These are phyloP conservation scores for Ophiognomonia clavigignenti-juglandacearum DNA, from an alignment of 2,329 filamentous ascomycete genomes.

Conservation along the genomic window DNA sequence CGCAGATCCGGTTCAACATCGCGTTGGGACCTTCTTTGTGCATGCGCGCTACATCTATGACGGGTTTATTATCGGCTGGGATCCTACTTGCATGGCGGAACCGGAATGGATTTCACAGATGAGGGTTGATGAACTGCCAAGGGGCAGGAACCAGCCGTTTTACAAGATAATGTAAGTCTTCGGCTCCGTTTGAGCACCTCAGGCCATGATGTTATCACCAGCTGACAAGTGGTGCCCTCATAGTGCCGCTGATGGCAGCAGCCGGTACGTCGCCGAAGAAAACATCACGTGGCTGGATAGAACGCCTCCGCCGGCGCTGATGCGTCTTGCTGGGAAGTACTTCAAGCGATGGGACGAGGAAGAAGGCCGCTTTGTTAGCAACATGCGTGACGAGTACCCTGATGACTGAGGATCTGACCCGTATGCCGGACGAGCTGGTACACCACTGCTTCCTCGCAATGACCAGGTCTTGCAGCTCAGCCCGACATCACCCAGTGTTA, in stretches of 20 bases:
- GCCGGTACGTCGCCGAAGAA: conserved; percentile 64
- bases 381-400: conserved; percentile 61
- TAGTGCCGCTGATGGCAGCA: conserved; percentile 51
- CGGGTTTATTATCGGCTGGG: conserved; percentile 63
- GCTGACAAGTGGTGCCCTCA: background rate
- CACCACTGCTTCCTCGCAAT: too few species aligned
- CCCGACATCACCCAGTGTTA: too few species aligned
- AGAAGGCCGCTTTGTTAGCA: conserved; percentile 53
- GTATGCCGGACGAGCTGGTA: too few species aligned
- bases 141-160: conserved; percentile 58
- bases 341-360: conserved; percentile 59
- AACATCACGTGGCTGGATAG: conserved; percentile 48
- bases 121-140: conserved; percentile 51
- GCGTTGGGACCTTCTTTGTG: conserved; percentile 54
- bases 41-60: conserved; percentile 58
- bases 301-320: conserved; percentile 38
- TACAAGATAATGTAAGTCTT: conserved; percentile 53
- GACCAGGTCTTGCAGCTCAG: too few species aligned
- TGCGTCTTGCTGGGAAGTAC: conserved; percentile 52
- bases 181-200: background rate
- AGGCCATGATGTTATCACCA: background rate
- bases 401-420: conserved; percentile 58
- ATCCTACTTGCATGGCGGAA: conserved; percentile 31
- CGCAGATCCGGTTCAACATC: conserved; percentile 28
- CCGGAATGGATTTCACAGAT: conserved; percentile 57